A percentile compares a stretch with the other conserved stretches of the same genome.
Conservation (phyloP, 2,329 filamentous ascomycete genomes). For the Cadophora sp. region DNA sequence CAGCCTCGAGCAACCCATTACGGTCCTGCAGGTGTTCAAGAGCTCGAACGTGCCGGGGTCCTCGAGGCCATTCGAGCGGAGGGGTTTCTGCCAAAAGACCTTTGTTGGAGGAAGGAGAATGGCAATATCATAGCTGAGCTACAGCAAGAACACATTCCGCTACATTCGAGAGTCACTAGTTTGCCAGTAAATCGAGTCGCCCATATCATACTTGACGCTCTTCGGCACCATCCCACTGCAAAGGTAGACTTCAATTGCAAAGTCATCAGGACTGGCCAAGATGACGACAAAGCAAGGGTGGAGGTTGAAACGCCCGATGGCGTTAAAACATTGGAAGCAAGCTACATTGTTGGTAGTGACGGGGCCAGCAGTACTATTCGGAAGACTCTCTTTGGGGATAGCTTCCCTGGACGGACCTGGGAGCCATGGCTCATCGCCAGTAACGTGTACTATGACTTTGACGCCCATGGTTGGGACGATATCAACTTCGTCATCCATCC, state of each 20-base stretch:
- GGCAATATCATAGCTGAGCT: background rate
- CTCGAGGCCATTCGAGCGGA: background rate
- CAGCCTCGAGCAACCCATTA: conserved; percentile 4
- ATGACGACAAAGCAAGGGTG: background rate
- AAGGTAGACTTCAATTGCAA: background rate
- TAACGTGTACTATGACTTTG: conserved; percentile 5
- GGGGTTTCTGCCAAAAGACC: background rate
- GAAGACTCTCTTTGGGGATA: background rate
- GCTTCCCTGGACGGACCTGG: background rate
- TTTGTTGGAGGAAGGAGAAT: background rate
- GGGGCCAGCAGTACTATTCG: background rate
- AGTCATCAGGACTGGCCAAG: background rate
- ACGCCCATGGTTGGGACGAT: background rate
- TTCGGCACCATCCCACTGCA: conserved; percentile 2
- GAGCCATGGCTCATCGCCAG: background rate
- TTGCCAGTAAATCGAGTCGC: background rate
- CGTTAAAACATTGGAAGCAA: background rate
- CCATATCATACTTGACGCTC: background rate
- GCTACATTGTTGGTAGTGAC: background rate
- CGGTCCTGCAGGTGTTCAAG: background rate
- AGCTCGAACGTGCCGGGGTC: background rate
- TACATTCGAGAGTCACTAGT: background rate
- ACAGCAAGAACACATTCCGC: background rate
- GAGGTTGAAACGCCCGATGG: background rate
- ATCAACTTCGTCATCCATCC: background rate